Evolutionary conservation across 2,329 filamentous ascomycete species (phyloP), one percentile per base, ranked within the genome.

Genomic region (Botrytis fragariae): DNA sequence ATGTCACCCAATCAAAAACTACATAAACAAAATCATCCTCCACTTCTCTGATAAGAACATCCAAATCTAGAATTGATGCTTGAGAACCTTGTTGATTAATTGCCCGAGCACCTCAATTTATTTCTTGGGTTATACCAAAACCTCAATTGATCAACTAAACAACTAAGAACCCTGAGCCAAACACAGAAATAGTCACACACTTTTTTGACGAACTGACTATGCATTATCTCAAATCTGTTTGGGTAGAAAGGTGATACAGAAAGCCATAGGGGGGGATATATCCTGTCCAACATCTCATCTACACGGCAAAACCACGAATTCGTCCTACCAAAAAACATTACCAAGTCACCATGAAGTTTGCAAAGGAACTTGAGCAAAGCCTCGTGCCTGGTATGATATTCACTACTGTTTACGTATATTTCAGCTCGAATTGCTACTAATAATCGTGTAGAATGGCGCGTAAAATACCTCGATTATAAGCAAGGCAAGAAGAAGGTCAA

Each of bases 381-480:
- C 88, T 94, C 71, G 94, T 98, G 76, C 95, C 95, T 81, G 95
- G 89, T 90, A 82, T 81, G 29, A 45, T 35, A 45, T 32, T 29
- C 20, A 45, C 20, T 10, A 22, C 1, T 37, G 25, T 12, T 25
- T 59, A 57, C 48, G 35, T 51, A 51, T 51, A 35, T 35, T 18
- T 39, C 35, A 51, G 6, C 37, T 14, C 20, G 14, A 29, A 45
- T 6, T 35, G 18, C 32, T 35, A 71, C 72, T 77, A 71, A 73
- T 42, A 22, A n/a, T 35, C 60, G 14, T 22, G 42, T 77, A 91
- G 89, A 98, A 88, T 98, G 95, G 95, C 90, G 93, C 79, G 88
- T 91, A 82, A 97, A 97, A 83, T 98, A 98, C 82, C 88, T 98
- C 78, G 90, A 98, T 83, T 98, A 98, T 86, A 97, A 97, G 87